phyloP scores from a whole-genome alignment of 1,139 yeast genomes.

The Suzukiozyma palmioleophila region DNA sequence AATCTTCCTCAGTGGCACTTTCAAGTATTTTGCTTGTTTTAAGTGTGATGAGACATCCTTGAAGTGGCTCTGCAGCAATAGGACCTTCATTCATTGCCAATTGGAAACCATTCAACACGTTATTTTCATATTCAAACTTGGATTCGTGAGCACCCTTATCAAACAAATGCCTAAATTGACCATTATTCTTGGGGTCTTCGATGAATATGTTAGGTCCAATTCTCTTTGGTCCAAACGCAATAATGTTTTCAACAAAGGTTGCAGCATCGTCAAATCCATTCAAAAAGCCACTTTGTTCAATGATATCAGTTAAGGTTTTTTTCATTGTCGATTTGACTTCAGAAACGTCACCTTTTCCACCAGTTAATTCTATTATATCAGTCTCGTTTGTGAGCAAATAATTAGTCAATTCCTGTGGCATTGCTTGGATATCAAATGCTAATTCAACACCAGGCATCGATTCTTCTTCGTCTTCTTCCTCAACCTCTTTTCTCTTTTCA shows the following conservation, averaged over 20 bases:
- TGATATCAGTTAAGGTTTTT: conserved; percentile 24
- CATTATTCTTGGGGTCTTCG: conserved; percentile 39
- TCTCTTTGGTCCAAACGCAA: conserved; percentile 75
- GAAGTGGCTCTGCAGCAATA: conserved; percentile 79
- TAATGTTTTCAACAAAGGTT: conserved; percentile 41
- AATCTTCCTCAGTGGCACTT: conserved; percentile 29
- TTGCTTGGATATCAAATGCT: conserved; percentile 51
- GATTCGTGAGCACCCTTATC: conserved; percentile 12
- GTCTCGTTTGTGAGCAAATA: conserved; percentile 48
- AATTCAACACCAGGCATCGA: conserved; percentile 45
- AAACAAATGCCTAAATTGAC: conserved; percentile 30
- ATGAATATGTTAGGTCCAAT: conserved; percentile 73
- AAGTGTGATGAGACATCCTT: conserved; percentile 64
- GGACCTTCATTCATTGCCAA: conserved; percentile 85
- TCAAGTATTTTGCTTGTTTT: conserved; percentile 21
- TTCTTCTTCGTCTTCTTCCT: conserved; percentile 23
- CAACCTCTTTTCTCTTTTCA: conserved; percentile 15
- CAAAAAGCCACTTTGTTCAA: conserved; percentile 21
- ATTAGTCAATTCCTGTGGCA: conserved; percentile 48
- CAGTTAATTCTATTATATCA: conserved; percentile 21
- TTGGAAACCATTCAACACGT: conserved; percentile 79
- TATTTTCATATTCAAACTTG: conserved; percentile 54
- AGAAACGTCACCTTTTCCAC: conserved; percentile 15
- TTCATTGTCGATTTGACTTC: conserved; percentile 21
- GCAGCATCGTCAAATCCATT: conserved; percentile 17